phyloP scores from a whole-genome alignment of 345 rosid genomes.

The Populus simonii region DNA sequence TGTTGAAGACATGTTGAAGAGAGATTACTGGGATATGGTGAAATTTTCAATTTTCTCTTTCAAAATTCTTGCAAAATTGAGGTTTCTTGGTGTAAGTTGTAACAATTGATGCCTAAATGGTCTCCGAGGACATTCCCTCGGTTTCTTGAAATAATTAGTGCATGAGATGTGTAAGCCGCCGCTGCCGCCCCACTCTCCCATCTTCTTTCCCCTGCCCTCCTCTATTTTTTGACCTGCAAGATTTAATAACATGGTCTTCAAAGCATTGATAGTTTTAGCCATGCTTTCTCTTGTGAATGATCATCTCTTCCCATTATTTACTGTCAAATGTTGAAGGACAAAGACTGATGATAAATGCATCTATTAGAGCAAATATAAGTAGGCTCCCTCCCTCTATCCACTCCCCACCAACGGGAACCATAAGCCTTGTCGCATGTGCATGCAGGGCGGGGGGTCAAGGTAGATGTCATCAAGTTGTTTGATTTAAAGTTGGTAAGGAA shows the following conservation, averaged over 20 bases:
- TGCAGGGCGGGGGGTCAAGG: no score
- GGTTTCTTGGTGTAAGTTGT: not conserved
- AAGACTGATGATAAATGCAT: not conserved
- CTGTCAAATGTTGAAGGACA: not conserved
- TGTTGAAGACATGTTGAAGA: not conserved
- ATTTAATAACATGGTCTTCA: not conserved
- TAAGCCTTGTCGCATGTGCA: no score
- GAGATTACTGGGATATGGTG: not conserved
- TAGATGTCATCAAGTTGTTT: no score
- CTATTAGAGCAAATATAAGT: no score
- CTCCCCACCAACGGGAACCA: no score
- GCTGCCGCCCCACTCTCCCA: not conserved
- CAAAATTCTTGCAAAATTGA: constrained; percentile 4
- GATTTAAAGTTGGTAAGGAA: no score
- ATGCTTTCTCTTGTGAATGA: not conserved
- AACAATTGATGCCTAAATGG: not conserved
- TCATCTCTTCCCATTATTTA: no score
- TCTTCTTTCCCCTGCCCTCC: no score
- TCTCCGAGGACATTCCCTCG: not conserved
- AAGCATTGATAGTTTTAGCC: not conserved
- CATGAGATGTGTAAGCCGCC: not conserved
- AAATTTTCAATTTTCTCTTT: constrained; percentile 1
- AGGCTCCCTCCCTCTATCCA: no score
- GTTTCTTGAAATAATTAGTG: not conserved
- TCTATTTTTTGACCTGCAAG: not conserved